A percentile compares a stretch with the other conserved stretches of the same genome.
These are phyloP conservation scores for Vaccinium vitisidaea DNA, from an alignment of 148 eudicot genomes.

Conservation along the genomic window DNA sequence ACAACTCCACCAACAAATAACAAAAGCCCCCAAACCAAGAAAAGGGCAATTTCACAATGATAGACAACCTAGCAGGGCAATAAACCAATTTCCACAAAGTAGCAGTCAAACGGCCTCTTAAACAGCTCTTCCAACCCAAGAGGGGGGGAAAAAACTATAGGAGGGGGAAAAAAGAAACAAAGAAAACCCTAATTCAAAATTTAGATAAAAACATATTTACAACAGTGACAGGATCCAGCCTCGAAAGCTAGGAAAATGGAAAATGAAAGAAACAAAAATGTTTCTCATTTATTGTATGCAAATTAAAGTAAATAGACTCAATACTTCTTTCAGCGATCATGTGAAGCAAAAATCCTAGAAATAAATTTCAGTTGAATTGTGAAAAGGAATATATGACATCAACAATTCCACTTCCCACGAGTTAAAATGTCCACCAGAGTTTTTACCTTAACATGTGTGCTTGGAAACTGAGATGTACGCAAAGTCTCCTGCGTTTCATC, in stretches of 20 bases:
- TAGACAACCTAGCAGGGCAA: neutral
- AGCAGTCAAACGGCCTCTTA: neutral
- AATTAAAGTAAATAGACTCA: neutral
- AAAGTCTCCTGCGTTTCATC: conserved; percentile 90
- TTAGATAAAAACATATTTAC: neutral
- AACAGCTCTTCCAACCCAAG: neutral
- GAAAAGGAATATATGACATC: neutral
- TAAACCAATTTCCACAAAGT: neutral
- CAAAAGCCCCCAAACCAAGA: too few relatives aligned
- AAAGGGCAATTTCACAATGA: neutral
- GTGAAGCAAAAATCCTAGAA: neutral
- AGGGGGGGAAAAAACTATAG: neutral
- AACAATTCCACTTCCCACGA: neutral
- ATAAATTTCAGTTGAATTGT: neutral
- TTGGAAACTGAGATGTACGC: conserved; percentile 88
- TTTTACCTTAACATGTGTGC: conserved; percentile 87
- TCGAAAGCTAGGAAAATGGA: neutral
- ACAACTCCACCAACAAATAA: too few relatives aligned
- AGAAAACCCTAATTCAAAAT: neutral
- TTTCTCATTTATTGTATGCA: neutral
- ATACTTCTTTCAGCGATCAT: neutral
- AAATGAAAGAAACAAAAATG: neutral
- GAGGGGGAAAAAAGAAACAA: neutral
- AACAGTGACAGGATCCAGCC: neutral
- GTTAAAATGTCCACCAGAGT: neutral